phyloP scores from a whole-genome alignment of 2,329 filamentous ascomycete species.

The Orbilia blumenaviensis region DNA sequence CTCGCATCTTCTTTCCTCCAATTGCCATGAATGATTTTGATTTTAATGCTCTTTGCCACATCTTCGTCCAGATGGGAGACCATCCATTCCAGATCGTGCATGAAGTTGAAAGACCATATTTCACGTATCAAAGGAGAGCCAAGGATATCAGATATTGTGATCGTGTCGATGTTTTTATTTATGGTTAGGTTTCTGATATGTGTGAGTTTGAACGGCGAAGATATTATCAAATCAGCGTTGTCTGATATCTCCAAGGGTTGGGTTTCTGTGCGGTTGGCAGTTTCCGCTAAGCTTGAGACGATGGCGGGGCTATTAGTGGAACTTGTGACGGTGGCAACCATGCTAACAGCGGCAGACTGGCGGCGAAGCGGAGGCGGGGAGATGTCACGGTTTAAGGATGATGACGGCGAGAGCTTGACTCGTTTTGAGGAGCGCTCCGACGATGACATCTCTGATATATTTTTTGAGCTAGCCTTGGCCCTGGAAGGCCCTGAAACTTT shows the following conservation, averaged over 20 bases:
- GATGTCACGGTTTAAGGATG: slow-evolving; percentile 39
- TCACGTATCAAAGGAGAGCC: slow-evolving; percentile 77
- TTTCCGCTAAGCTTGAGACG: no score
- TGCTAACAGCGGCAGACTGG: neutral
- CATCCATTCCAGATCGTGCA: slow-evolving; percentile 70
- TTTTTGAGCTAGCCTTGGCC: no score
- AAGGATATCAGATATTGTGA: slow-evolving; percentile 74
- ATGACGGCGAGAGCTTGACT: slow-evolving; percentile 20
- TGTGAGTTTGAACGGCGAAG: slow-evolving; percentile 77
- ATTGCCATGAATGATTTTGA: slow-evolving; percentile 71
- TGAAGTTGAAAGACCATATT: slow-evolving; percentile 75
- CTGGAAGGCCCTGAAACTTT: neutral
- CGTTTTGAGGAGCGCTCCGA: slow-evolving; percentile 30
- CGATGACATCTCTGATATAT: slow-evolving; percentile 1
- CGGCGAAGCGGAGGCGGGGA: slow-evolving; percentile 49
- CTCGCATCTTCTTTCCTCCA: slow-evolving; percentile 61
- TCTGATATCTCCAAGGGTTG: neutral
- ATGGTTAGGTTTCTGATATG: slow-evolving; percentile 72
- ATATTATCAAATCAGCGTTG: slow-evolving; percentile 58
- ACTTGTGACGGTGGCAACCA: neutral
- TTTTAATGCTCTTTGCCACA: slow-evolving; percentile 64
- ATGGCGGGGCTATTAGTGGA: neutral
- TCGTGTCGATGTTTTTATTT: slow-evolving; percentile 71
- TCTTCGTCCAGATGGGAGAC: slow-evolving; percentile 68
- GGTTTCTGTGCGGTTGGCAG: no score